phyloP scores from a whole-genome alignment of 257 asterid species.

The Capsicum chinense region DNA sequence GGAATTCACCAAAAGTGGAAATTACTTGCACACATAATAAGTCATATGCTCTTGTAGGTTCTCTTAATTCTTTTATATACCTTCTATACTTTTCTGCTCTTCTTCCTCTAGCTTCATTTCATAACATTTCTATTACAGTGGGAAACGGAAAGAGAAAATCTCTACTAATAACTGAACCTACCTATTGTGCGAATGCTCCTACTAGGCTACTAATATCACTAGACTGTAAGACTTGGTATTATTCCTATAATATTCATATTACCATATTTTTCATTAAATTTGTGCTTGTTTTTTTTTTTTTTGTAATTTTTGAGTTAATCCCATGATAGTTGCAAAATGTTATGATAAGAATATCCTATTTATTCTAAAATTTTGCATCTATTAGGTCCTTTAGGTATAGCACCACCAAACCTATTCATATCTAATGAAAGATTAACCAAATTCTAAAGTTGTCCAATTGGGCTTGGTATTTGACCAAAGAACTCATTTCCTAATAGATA shows the following conservation, averaged over 20 bases:
- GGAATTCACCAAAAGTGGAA: background rate
- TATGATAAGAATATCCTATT: background rate
- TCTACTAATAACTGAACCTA: background rate
- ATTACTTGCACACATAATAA: background rate
- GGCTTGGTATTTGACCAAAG: slow-evolving; percentile 33
- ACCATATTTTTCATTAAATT: background rate
- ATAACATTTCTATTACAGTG: background rate
- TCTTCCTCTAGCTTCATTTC: background rate
- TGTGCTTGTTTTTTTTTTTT: background rate
- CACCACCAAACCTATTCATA: slow-evolving; percentile 27
- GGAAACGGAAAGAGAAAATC: background rate
- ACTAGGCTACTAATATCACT: background rate
- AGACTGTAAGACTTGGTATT: background rate
- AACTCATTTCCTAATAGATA: slow-evolving; percentile 28
- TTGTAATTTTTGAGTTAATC: background rate
- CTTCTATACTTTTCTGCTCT: background rate
- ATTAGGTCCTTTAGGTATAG: slow-evolving; percentile 5
- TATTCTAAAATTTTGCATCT: background rate
- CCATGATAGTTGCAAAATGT: background rate
- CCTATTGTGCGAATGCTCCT: background rate
- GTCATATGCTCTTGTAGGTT: background rate
- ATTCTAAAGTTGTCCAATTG: slow-evolving; percentile 30
- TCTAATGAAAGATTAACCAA: slow-evolving; percentile 22
- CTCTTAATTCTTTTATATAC: background rate
- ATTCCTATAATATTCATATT: background rate